Conservation (phyloP, 2,329 filamentous ascomycete species). For the Ceratocystis smalleyi region DNA sequence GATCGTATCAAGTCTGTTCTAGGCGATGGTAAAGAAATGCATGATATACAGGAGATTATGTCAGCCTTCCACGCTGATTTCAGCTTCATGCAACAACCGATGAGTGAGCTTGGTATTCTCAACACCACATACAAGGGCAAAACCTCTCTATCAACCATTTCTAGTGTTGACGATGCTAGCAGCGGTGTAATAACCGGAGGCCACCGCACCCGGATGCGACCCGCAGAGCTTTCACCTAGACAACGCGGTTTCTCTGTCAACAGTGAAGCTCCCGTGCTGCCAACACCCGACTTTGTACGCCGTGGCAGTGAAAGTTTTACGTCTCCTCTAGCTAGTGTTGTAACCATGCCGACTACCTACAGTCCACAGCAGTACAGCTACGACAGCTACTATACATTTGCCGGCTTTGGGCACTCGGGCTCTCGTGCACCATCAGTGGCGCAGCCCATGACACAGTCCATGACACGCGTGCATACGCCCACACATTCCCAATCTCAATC, state of each 20-base stretch:
- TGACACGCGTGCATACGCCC: neutral
- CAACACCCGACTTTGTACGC: constrained; percentile 49
- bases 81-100: constrained; percentile 55
- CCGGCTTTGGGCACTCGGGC: constrained; percentile 13
- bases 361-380: constrained; percentile 42
- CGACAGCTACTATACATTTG: constrained; percentile 35
- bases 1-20: constrained; percentile 67
- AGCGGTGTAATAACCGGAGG: constrained; percentile 18
- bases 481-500: constrained; percentile 1
- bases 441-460: constrained; percentile 12
- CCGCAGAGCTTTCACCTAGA: constrained; percentile 35
- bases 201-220: constrained; percentile 34
- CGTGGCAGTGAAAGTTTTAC: constrained; percentile 52
- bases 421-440: constrained; percentile 16
- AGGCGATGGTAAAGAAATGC: constrained; percentile 43
- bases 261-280: constrained; percentile 46
- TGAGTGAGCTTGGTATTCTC: constrained; percentile 58
- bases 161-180: constrained; percentile 34
- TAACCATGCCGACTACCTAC: constrained; percentile 22
- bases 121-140: constrained; percentile 53
- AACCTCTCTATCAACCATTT: constrained; percentile 43
- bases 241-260: constrained; percentile 45
- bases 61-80: constrained; percentile 67
- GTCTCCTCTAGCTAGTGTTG: constrained; percentile 37
- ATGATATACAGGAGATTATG: constrained; percentile 58